Evolutionary conservation across 2,329 filamentous ascomycete genomes (phyloP).

Genomic region (Phyllosticta citriasiana): DNA sequence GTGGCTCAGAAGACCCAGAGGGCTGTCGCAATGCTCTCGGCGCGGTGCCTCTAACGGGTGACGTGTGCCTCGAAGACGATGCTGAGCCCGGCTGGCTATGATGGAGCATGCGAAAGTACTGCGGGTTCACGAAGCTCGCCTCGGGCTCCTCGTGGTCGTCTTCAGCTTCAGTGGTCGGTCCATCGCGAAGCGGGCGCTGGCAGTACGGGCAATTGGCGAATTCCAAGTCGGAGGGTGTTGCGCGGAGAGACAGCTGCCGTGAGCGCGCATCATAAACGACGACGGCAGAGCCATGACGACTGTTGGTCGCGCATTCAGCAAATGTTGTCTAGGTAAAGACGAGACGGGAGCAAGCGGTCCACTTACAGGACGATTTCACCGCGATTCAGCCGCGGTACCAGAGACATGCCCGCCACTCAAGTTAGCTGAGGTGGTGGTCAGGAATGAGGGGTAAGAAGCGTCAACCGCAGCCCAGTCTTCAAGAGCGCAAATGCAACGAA

Average conservation of each 20-base stretch:
- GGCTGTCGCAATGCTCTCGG: conserved; percentile 40
- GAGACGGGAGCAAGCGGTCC: background rate
- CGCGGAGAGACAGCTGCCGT: conserved; percentile 73
- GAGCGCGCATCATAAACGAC: conserved; percentile 84
- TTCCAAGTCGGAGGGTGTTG: conserved; percentile 45
- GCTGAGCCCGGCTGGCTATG: conserved; percentile 44
- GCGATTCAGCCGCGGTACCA: conserved; percentile 10
- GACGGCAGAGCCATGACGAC: conserved; percentile 84
- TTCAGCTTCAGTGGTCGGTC: conserved; percentile 20
- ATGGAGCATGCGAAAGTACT: conserved; percentile 91
- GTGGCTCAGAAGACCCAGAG: conserved; percentile 23
- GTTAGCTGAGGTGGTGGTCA: background rate
- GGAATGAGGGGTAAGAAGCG: background rate
- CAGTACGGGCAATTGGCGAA: conserved; percentile 78
- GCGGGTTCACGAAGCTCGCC: conserved; percentile 72
- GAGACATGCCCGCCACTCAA: conserved; percentile 3
- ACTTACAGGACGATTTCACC: conserved; percentile 10
- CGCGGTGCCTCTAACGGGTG: conserved; percentile 33
- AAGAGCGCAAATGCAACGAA: background rate
- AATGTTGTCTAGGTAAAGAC: background rate
- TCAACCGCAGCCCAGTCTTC: background rate
- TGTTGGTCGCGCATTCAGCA: conserved; percentile 28
- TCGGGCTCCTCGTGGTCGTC: conserved; percentile 26
- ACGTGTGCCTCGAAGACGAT: conserved; percentile 37
- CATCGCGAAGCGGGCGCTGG: conserved; percentile 58